A percentile compares a stretch with the other conserved stretches of the same genome.
phyloP scores from a whole-genome alignment of 1,139 yeast species.

The Zygoascus sp. region DNA sequence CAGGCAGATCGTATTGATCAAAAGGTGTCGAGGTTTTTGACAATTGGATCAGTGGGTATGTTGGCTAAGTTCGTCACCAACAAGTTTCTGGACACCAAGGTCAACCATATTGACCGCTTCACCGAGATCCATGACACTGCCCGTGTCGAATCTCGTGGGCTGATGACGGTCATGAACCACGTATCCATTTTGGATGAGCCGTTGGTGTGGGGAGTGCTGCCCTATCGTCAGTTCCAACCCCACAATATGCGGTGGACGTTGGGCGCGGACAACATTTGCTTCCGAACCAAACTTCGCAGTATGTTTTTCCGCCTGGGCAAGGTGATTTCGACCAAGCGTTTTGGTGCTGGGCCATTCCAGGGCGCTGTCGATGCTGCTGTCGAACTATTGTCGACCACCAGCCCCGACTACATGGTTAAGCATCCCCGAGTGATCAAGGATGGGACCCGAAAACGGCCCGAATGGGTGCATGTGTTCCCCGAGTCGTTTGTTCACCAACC shows the following conservation, averaged over 20 bases:
- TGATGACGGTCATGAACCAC: slow-evolving; percentile 91
- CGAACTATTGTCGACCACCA: slow-evolving; percentile 53
- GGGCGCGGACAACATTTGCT: slow-evolving; percentile 90
- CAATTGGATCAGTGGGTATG: slow-evolving; percentile 63
- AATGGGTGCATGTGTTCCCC: slow-evolving; percentile 95
- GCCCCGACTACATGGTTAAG: slow-evolving; percentile 4
- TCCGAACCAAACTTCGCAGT: slow-evolving; percentile 39
- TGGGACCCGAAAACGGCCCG: slow-evolving; percentile 44
- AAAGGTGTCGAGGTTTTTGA: slow-evolving; percentile 64
- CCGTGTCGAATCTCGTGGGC: slow-evolving; percentile 61
- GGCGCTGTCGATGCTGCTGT: slow-evolving; percentile 88
- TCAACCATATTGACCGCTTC: slow-evolving; percentile 58
- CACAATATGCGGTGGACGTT: slow-evolving; percentile 82
- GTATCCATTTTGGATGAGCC: slow-evolving; percentile 96
- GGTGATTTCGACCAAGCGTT: slow-evolving; percentile 76
- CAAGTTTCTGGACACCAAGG: slow-evolving; percentile 56
- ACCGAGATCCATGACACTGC: slow-evolving; percentile 61
- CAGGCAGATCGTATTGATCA: slow-evolving; percentile 59
- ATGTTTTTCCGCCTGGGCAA: slow-evolving; percentile 81
- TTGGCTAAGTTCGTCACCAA: slow-evolving; percentile 60
- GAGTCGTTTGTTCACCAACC: slow-evolving; percentile 92
- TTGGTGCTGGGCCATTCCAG: slow-evolving; percentile 92
- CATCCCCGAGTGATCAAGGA: slow-evolving; percentile 33
- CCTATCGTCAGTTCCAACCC: slow-evolving; percentile 53
- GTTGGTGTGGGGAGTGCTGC: slow-evolving; percentile 79